phyloP scores from a whole-genome alignment of 2,329 filamentous ascomycete genomes.

The Venturia carpophila region DNA sequence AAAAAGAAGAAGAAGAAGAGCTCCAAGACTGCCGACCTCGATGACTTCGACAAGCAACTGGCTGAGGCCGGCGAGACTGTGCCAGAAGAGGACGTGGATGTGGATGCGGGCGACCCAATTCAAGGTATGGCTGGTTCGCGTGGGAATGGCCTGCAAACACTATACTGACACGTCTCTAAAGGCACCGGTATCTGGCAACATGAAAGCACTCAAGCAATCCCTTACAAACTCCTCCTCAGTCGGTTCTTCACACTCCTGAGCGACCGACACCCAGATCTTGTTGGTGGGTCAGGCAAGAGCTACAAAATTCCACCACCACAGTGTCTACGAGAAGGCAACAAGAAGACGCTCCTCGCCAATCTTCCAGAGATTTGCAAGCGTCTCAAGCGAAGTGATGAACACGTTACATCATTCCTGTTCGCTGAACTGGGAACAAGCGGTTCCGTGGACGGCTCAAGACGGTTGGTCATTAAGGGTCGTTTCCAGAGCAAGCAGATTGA shows the following conservation, averaged over 20 bases:
- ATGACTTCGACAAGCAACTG: conserved; percentile 61
- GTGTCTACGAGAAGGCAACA: conserved; percentile 99
- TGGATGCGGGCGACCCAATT: conserved; percentile 9
- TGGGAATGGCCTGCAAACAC: neutral
- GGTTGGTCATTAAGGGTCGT: conserved; percentile 96
- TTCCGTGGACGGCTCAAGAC: conserved; percentile 84
- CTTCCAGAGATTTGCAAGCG: conserved; percentile 97
- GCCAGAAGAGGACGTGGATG: conserved; percentile 45
- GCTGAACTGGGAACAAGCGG: conserved; percentile 96
- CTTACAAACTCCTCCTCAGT: conserved; percentile 75
- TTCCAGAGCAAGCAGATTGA: conserved; percentile 99
- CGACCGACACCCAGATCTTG: conserved; percentile 93
- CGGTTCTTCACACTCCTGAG: conserved; percentile 94
- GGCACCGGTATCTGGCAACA: conserved; percentile 89
- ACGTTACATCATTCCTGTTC: conserved; percentile 94
- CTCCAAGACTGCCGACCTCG: conserved; percentile 49
- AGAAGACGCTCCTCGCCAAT: conserved; percentile 99
- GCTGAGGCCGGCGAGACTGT: conserved; percentile 52
- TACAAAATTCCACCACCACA: conserved; percentile 99
- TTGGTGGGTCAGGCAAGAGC: conserved; percentile 78
- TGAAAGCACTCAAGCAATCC: conserved; percentile 67
- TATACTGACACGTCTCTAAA: conserved; percentile 50
- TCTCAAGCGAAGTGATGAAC: conserved; percentile 98
- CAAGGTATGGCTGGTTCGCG: neutral
- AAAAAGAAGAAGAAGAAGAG: conserved; percentile 85